Evolutionary conservation across 805 yeast genomes (phyloP), one percentile per base, ranked within the genome.

Genomic region (Starmerella vaccinii): DNA sequence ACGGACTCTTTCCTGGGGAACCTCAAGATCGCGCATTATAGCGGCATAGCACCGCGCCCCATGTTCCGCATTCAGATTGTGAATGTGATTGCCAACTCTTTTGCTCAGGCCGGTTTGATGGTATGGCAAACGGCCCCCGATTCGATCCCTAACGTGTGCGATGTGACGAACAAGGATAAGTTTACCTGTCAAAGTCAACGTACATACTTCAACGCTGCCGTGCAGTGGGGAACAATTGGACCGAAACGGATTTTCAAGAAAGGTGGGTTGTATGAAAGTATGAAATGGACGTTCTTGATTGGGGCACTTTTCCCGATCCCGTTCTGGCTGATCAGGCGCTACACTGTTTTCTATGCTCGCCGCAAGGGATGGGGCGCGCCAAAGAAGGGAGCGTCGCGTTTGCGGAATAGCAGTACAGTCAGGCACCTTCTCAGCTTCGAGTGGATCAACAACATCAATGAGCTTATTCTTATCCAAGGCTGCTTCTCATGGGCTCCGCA

Each of bases 271-370:
- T 51, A 51, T 19, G 34, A 51, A 15, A 50, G 55, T 4, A 64
- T 69, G 44, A 65, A 65, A 46, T 76, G 76, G 61, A 66, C 69
- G 19, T 75, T 67, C 61, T 63, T 71, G 29, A 74, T 79, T 4
- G 73, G 78, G 5, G 71, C 77, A 21, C 59, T 73, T 49, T 81
- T 80, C 58, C 84, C 86, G 1, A 67, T 73, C 7, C 65, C 81
- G 52, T 75, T 76, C 62, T 80, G 77, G 74, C 80, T 81, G 68
- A 65, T 80, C 27, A 67, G 78, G 49, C 84, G 85, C 8, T 63
- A 59, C 2, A 33, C 71, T 61, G 52, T 52, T 24, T 47, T 54
- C 5, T 42, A 38, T 24, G 50, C 48, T 2, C 57, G 59, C 7
- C 21, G 19, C 9, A 26, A 42, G 5, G 16, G 32, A 13, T 48